A percentile compares a stretch with the other conserved stretches of the same genome.
phyloP scores from a whole-genome alignment of 345 rosid species.

The Orychophragmus violaceus region DNA sequence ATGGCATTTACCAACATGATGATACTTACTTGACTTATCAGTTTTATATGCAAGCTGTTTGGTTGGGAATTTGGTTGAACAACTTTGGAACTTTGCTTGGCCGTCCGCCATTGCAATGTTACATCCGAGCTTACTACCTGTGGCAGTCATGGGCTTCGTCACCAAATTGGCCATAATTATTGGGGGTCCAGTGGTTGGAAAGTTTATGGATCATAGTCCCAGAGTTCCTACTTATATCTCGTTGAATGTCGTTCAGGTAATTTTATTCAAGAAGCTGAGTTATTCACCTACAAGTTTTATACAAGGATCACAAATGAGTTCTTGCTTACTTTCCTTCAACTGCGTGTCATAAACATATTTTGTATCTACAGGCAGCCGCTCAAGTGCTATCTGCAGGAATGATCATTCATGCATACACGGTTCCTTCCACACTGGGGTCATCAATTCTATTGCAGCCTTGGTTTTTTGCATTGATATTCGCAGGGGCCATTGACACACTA shows the following conservation, averaged over 20 bases:
- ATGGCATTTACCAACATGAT: not conserved
- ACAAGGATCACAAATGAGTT: not conserved
- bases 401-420: slow-evolving; percentile 71
- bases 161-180: slow-evolving; percentile 66
- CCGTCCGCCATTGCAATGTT: slow-evolving; percentile 92
- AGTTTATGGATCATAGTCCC: slow-evolving; percentile 83
- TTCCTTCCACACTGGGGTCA: slow-evolving; percentile 47
- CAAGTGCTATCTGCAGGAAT: slow-evolving; percentile 80
- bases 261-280: not conserved
- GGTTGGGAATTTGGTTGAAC: slow-evolving; percentile 85
- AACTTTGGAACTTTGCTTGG: slow-evolving; percentile 93
- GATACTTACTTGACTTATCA: slow-evolving; percentile 1
- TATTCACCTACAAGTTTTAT: not conserved
- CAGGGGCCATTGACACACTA: slow-evolving; percentile 78
- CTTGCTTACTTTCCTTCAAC: not conserved
- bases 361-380: slow-evolving; percentile 53
- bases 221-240: slow-evolving; percentile 72
- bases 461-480: slow-evolving; percentile 66
- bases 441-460: slow-evolving; percentile 68
- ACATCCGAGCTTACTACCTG: slow-evolving; percentile 91
- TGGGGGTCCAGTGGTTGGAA: slow-evolving; percentile 90
- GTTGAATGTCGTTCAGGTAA: slow-evolving; percentile 71
- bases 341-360: not conserved
- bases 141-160: slow-evolving; percentile 82
- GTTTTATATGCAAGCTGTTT: slow-evolving; percentile 65